Base-by-base conservation (phyloP, 2,329 filamentous ascomycete species). In the Pyrenochaeta sp. region DNA sequence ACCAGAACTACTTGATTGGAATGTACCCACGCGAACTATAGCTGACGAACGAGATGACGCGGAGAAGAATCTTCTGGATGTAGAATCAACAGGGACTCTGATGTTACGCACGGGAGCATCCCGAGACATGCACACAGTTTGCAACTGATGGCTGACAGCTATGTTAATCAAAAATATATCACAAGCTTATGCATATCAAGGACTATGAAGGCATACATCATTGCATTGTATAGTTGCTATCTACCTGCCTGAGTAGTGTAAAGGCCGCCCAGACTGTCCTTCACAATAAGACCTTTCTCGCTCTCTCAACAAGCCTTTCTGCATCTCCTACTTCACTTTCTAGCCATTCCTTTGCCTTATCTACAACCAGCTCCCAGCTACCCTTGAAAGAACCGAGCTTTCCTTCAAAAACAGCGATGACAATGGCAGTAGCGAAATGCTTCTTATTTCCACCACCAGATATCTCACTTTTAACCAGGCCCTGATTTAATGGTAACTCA, bases 331-430 rank as follows among this genome's bases (percentile, higher is more conserved):
- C 43, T 31, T 43, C 41, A 7, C 5, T 56, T 40, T 52, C 60
- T 50, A 69, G 43, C 68, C 68, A 89, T 0, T 41, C 64, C 63
- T 75, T 78, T 0, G 84, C 86, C 77, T 89, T 89, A 9, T 83
- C 81, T 14, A 82, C 84, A 33, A 90, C 74, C 78, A 90, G 77
- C 56, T 87, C 86, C 87, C 87, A 90, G 6, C 80, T 79, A 2
- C 86, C 87, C 66, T 77, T 74, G 45, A 84, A 77, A 0, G 58
- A 72, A 0, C 31, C 60, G 52, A 85, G 61, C 49, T 76, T 80
- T 35, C 45, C 68, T 63, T 84, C 79, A 56, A 90, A 68, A 53
- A 76, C 84, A 1, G 71, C 75, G 7, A 87, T 49, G 1, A 80
- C 82, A 23, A 83, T 46, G 1, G 71, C 71, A 1, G 81, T 81